Conservation (phyloP, 495 filamentous ascomycete species). For the Penicillium antarcticum region DNA sequence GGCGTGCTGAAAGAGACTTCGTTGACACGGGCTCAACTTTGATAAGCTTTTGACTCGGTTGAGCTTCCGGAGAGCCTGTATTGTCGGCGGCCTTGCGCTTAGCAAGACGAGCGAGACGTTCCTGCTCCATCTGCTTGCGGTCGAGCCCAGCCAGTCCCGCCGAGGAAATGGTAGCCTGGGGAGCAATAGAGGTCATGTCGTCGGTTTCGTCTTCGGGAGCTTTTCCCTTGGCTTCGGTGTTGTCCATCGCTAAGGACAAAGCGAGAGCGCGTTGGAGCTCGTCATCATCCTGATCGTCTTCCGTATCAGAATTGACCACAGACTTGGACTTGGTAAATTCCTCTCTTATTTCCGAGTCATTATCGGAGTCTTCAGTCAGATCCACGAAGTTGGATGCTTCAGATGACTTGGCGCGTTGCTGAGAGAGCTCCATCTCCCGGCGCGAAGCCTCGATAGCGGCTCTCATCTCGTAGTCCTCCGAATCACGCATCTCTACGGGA, state of each 20-base stretch:
- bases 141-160: conserved; percentile 53
- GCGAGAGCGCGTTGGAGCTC: conserved; percentile 52
- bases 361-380: conserved; percentile 34
- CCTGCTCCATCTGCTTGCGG: conserved; percentile 82
- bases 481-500: too few relatives aligned
- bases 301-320: conserved; percentile 33
- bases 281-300: conserved; percentile 33
- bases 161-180: neutral
- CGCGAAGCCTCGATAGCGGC: conserved; percentile 51
- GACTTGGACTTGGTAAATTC: conserved; percentile 35
- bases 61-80: neutral
- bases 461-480: conserved; percentile 18
- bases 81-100: conserved; percentile 54
- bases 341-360: conserved; percentile 26
- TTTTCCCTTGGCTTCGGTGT: neutral
- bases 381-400: conserved; percentile 27
- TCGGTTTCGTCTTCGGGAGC: neutral
- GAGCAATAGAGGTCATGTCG: neutral
- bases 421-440: neutral
- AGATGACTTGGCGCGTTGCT: neutral
- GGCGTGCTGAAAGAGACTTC: neutral
- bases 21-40: neutral
- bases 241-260: conserved; percentile 40
- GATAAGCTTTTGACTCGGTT: conserved; percentile 3
- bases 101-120: conserved; percentile 65